These are phyloP conservation scores for Furcasterigmium sp. DNA, from an alignment of 2,329 filamentous ascomycete species.

Conservation along the genomic window DNA sequence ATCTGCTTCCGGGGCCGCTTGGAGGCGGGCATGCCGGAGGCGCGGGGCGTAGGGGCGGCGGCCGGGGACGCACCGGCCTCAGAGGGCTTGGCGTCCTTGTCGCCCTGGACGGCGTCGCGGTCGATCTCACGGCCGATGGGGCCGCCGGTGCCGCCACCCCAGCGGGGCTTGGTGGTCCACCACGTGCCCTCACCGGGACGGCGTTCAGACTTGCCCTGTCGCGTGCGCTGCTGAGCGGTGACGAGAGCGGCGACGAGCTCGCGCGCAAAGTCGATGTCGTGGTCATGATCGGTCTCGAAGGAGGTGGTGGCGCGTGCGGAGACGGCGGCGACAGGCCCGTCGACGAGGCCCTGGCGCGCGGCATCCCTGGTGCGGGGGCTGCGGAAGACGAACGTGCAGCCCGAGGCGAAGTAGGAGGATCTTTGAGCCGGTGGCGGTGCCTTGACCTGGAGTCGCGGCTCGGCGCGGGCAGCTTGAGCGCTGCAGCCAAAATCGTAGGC, in stretches of 20 bases:
- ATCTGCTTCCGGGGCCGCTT: slow-evolving; percentile 51
- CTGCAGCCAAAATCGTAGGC: slow-evolving; percentile 64
- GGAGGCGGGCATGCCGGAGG: slow-evolving; percentile 17
- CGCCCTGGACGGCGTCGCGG: slow-evolving; percentile 36
- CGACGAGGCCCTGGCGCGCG: slow-evolving; percentile 52
- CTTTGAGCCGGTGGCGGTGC: slow-evolving; percentile 21
- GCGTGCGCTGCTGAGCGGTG: slow-evolving; percentile 58
- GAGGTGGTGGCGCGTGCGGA: slow-evolving; percentile 50
- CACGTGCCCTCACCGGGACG: slow-evolving; percentile 54
- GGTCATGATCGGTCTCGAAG: slow-evolving; percentile 51
- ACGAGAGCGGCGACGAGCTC: slow-evolving; percentile 57
- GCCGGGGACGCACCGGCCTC: neutral
- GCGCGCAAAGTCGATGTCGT: slow-evolving; percentile 55
- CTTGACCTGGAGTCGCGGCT: slow-evolving; percentile 53
- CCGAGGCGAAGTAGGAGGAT: slow-evolving; percentile 53
- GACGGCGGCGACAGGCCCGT: slow-evolving; percentile 57
- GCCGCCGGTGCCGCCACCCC: slow-evolving; percentile 59
- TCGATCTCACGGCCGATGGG: slow-evolving; percentile 59
- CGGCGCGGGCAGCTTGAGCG: slow-evolving; percentile 48
- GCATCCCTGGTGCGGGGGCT: slow-evolving; percentile 54
- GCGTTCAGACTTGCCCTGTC: slow-evolving; percentile 50
- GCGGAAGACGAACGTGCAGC: slow-evolving; percentile 56
- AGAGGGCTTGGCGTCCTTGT: slow-evolving; percentile 32
- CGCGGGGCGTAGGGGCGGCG: slow-evolving; percentile 12
- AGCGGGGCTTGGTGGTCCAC: slow-evolving; percentile 57